These are phyloP conservation scores for Eucalyptus regnans DNA, from an alignment of 345 rosid species.

Conservation along the genomic window DNA sequence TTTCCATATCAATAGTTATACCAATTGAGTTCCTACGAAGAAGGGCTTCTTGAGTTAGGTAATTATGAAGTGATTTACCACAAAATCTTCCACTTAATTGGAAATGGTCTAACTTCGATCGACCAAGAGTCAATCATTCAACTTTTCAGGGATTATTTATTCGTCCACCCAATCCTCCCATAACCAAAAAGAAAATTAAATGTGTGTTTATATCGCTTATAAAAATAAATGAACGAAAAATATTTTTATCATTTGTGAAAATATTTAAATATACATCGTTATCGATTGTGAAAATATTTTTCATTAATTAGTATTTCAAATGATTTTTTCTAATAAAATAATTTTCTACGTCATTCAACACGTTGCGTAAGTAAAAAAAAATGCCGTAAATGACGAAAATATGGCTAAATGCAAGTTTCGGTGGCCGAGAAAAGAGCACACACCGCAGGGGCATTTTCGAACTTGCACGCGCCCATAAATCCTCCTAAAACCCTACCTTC, in stretches of 20 bases:
- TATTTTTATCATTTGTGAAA: no score
- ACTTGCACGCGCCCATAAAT: background rate
- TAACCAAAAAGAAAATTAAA: background rate
- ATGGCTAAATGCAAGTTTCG: background rate
- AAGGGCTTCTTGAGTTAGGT: background rate
- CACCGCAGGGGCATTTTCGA: background rate
- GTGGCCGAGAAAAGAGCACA: background rate
- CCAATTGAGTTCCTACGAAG: background rate
- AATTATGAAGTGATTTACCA: background rate
- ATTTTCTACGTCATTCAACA: no score
- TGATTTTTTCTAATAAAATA: no score
- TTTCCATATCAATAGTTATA: background rate
- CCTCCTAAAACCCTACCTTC: background rate
- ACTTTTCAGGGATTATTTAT: background rate
- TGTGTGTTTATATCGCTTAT: background rate
- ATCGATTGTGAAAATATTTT: no score
- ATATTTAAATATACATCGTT: no score
- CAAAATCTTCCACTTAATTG: background rate
- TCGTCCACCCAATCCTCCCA: background rate
- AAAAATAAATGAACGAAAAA: rapidly evolving
- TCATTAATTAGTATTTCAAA: no score
- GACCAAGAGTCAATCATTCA: no score
- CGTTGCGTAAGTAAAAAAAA: background rate
- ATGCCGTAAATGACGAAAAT: background rate
- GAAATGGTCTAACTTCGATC: background rate